Base-by-base conservation (phyloP, 192 early-diverging fungal species). In the Backusella mclennaniae region DNA sequence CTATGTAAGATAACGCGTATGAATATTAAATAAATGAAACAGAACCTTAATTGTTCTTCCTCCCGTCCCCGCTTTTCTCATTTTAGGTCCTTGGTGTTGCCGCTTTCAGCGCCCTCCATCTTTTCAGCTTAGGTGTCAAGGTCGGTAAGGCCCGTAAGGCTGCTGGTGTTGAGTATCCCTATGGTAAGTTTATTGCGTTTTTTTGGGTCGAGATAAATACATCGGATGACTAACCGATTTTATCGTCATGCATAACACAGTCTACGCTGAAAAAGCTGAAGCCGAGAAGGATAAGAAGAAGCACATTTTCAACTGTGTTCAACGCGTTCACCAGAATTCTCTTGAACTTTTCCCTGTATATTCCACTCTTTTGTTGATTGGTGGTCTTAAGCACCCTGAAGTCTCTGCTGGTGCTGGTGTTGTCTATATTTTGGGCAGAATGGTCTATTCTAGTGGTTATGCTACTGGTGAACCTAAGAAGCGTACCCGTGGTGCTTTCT, bases 291-390 rank as follows among this genome's bases (percentile, higher is more conserved):
- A 91, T 78, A 78, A 79, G 44, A 89, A 87, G 76, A 93, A 93
- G 80, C 75, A 85, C 75, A 63, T 89, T 35, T 93, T 93, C 85
- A 94, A 94, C 88, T 94, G 93, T 79, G 78, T 84, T 76, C 89
- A 90, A 75, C 86, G 89, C 56, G 84, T 82, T 36, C 89, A 90
- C 83, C 89, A 84, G 71, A 93, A 93, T 87, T 88, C 87, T 19
- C 80, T 93, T 8, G 93, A 95, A 79, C 69, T 67, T 67, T 89
- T 85, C 78, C 87, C 91, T 29, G 29, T 74, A 1, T 92, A 88
- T 81, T 81, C 85, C 46, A 79, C 83, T 56, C 76, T 90, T 29
- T 80, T 93, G 41, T 63, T 86, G 38, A 35, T 84, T 66, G 83
- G 86, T 63, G 88, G 90, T 69, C 44, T 92, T 38, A 73, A 81